phyloP scores from a whole-genome alignment of 2,329 filamentous ascomycete genomes.

The Stachybotrys chlorohalonatus region DNA sequence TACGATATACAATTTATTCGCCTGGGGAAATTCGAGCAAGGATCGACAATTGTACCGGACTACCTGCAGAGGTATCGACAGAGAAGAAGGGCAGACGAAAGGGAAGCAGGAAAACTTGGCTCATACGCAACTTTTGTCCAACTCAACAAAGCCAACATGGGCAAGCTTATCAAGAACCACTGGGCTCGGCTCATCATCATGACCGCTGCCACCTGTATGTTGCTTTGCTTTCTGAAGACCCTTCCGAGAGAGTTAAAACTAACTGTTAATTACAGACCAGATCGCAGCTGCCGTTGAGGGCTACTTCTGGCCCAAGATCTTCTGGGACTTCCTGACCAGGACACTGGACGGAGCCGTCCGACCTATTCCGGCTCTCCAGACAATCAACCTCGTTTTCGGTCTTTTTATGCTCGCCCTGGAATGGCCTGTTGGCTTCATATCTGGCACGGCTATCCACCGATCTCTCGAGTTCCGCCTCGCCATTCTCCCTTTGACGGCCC shows the following conservation, averaged over 20 bases:
- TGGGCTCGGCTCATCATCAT: constrained; percentile 92
- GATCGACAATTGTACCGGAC: background rate
- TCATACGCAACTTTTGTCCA: background rate
- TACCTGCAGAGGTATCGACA: too few species aligned
- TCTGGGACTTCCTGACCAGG: constrained; percentile 93
- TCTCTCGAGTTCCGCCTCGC: constrained; percentile 81
- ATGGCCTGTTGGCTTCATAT: constrained; percentile 75
- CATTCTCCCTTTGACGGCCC: constrained; percentile 67
- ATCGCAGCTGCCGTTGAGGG: constrained; percentile 71
- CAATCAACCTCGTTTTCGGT: constrained; percentile 78
- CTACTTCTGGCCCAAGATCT: constrained; percentile 98
- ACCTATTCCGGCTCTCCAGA: constrained; percentile 81
- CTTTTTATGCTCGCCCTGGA: constrained; percentile 76
- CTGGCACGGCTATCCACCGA: constrained; percentile 70
- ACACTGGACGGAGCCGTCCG: constrained; percentile 80
- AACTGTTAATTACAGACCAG: constrained; percentile 56
- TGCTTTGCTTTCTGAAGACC: background rate
- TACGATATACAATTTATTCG: constrained; percentile 3
- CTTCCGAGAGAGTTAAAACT: constrained; percentile 6
- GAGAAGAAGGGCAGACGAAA: background rate
- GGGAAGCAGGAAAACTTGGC: background rate
- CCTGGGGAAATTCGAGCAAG: background rate
- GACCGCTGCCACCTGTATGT: constrained; percentile 68
- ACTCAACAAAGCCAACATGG: constrained; percentile 52
- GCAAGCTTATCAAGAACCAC: constrained; percentile 98